Evolutionary conservation across 805 yeast genomes (phyloP).

Genomic region (Saturnispora silvae): DNA sequence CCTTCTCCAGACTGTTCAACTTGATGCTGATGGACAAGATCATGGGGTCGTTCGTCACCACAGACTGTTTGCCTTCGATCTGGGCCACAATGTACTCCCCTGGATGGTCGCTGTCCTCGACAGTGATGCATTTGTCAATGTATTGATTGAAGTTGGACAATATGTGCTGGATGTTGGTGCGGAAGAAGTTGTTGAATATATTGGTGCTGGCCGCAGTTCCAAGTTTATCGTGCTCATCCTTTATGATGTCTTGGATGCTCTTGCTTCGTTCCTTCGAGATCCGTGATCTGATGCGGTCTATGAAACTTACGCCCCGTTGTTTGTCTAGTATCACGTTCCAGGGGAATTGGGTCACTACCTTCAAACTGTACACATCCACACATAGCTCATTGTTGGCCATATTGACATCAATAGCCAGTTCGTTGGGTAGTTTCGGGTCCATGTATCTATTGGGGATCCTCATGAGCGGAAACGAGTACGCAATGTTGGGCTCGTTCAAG

Average conservation of each 20-base stretch:
- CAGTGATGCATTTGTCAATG: slow-evolving; percentile 55
- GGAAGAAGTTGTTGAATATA: background rate
- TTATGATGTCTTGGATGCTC: slow-evolving; percentile 30
- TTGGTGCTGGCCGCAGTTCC: background rate
- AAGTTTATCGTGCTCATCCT: slow-evolving; percentile 29
- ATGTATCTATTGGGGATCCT: slow-evolving; percentile 28
- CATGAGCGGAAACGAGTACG: slow-evolving; percentile 48
- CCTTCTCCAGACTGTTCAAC: slow-evolving; percentile 48
- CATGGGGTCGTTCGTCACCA: slow-evolving; percentile 58
- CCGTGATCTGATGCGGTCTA: slow-evolving; percentile 47
- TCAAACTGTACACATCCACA: slow-evolving; percentile 45
- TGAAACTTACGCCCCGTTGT: slow-evolving; percentile 37
- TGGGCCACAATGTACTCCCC: slow-evolving; percentile 40
- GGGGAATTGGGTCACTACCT: slow-evolving; percentile 42
- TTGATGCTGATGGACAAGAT: slow-evolving; percentile 53
- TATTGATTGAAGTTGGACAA: slow-evolving; percentile 36
- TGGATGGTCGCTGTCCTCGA: slow-evolving; percentile 27
- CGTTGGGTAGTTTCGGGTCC: slow-evolving; percentile 37
- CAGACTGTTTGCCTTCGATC: slow-evolving; percentile 47
- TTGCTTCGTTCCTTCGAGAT: slow-evolving; percentile 36
- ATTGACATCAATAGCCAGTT: slow-evolving; percentile 45
- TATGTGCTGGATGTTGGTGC: slow-evolving; percentile 20
- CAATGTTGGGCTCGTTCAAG: slow-evolving; percentile 43
- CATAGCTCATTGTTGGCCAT: slow-evolving; percentile 53
- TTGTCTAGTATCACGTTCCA: slow-evolving; percentile 46